Evolutionary conservation across 768 basidiomycete genomes (phyloP).

Genomic region (Psilocybe subaeruginosa): DNA sequence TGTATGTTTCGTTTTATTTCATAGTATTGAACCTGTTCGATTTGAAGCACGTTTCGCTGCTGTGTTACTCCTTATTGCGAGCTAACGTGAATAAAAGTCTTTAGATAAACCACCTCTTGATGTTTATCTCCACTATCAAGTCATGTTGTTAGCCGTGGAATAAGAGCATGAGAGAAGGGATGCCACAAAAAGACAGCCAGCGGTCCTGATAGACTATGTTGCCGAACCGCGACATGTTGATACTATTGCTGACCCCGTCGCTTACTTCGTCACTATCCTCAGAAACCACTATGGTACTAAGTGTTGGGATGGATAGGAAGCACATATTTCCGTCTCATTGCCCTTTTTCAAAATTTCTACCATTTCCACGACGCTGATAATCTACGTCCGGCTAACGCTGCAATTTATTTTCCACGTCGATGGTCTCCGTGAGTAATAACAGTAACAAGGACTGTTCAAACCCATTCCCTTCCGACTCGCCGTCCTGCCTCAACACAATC

Average conservation of each 20-base stretch:
- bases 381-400: too few species aligned
- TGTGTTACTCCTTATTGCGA: background rate
- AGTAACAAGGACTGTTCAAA: background rate
- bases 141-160: background rate
- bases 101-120: constrained; percentile 7
- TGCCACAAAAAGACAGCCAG: background rate
- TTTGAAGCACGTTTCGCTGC: background rate
- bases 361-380: too few species aligned
- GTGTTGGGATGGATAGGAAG: too few species aligned
- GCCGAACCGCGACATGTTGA: too few species aligned
- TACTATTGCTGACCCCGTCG: too few species aligned
- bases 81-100: background rate
- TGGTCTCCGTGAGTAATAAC: too few species aligned
- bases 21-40: background rate
- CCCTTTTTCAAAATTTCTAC: too few species aligned
- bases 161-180: background rate
- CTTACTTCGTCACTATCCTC: too few species aligned
- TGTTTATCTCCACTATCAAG: constrained; percentile 3
- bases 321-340: too few species aligned
- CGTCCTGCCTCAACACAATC: constrained; percentile 84
- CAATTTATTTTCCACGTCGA: too few species aligned
- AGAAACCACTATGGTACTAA: too few species aligned
- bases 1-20: background rate
- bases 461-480: constrained; percentile 47
- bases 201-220: too few species aligned